Base-by-base conservation (phyloP, 2,329 filamentous ascomycete species). In the Arthrocladium fulminans region DNA sequence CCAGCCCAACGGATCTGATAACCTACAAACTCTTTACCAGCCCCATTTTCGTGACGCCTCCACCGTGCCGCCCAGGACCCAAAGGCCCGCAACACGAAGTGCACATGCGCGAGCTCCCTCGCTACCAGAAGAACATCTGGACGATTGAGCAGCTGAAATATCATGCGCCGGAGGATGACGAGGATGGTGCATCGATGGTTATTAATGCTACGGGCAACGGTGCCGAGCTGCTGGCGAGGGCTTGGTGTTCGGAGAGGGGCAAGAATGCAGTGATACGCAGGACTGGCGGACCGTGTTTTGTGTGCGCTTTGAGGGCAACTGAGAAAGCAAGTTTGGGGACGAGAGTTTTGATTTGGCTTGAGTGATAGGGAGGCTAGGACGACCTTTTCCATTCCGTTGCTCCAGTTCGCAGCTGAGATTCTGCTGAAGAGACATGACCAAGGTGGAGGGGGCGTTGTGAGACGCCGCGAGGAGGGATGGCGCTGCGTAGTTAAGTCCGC, bases 201-300 rank as follows among this genome's bases (percentile, higher is more conserved):
- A 58, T 58, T 34, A 47, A 58, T 47, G 56, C 56, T 9, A 55
- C 52, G 13, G 56, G 51, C 8, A 24, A 47, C 12, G 60, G 61
- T 12, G 65, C 61, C 50, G 67, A 69, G 54, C 60, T 62, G 0
- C 64, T 68, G 49, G 67, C 59, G 13, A 61, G 67, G 17, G 66
- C 67, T 2, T 71, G 67, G 67, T 70, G 67, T 50, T 61, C 65
- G 5, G 62, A 65, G 23, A 59, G 64, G 15, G 67, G 65, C 9
- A 61, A 58, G 29, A 56, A 67, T 58, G 67, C 67, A 5, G 56
- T 70, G 17, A 61, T 70, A 42, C 61, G 66, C 20, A 59, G 65
- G 15, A 59, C 55, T 17, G 62, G 63, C n/a, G 57, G 61, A 32
- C 61, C 62, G 3, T 69, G 67, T 49, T 68, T 65, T 56, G 62